These are phyloP conservation scores for Podaxis carcinomalis DNA, from an alignment of 768 basidiomycete genomes.

Conservation along the genomic window DNA sequence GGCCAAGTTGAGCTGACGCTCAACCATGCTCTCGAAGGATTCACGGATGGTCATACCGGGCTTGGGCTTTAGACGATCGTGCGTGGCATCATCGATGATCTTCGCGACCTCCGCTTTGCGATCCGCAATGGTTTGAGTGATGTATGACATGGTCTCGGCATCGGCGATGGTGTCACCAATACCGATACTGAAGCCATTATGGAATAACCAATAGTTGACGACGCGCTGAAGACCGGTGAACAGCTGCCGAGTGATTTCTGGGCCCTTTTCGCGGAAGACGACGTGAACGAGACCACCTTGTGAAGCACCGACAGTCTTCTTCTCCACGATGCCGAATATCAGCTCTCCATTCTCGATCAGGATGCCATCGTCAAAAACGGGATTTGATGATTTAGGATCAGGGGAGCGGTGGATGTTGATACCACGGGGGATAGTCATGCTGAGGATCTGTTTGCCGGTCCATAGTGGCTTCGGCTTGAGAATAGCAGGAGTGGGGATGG, in stretches of 20 bases:
- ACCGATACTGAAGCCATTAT: constrained; percentile 98
- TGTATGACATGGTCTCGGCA: constrained; percentile 78
- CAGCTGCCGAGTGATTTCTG: constrained; percentile 82
- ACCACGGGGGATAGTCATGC: constrained; percentile 88
- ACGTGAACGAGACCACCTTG: constrained; percentile 95
- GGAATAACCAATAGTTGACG: constrained; percentile 98
- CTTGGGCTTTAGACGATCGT: constrained; percentile 82
- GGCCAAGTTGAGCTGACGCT: constrained; percentile 88
- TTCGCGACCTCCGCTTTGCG: constrained; percentile 77
- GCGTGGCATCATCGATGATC: constrained; percentile 78
- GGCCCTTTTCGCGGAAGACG: constrained; percentile 96
- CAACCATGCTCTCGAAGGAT: constrained; percentile 92
- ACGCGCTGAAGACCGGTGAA: constrained; percentile 94
- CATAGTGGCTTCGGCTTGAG: constrained; percentile 96
- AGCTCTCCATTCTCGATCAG: constrained; percentile 96
- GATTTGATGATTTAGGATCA: constrained; percentile 74
- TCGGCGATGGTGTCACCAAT: constrained; percentile 99
- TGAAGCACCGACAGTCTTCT: constrained; percentile 97
- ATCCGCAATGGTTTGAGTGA: constrained; percentile 76
- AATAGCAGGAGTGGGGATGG: constrained; percentile 88
- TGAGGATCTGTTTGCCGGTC: constrained; percentile 96
- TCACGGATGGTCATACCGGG: constrained; percentile 99
- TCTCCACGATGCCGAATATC: constrained; percentile 92
- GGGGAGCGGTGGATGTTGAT: constrained; percentile 88
- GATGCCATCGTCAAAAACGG: constrained; percentile 90